Conservation (phyloP, 495 filamentous ascomycete species). For the Hapsidospora chrysogenum region DNA sequence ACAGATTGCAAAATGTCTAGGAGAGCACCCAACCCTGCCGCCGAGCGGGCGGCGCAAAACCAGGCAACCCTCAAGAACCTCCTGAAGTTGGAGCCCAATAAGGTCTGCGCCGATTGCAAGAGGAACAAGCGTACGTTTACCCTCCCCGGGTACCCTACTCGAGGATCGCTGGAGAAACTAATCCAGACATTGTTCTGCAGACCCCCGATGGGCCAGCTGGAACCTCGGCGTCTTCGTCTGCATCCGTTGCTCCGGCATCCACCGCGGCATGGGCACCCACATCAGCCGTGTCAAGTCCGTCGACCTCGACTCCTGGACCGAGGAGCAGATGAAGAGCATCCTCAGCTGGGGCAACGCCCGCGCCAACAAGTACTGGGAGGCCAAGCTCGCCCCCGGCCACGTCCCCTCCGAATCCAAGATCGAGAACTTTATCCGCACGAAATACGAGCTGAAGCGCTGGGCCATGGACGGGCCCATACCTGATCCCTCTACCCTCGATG, state of each 20-base stretch:
- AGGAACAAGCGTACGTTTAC: slow-evolving; percentile 74
- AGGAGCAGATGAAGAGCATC: slow-evolving; percentile 88
- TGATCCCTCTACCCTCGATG: slow-evolving; percentile 72
- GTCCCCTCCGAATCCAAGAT: slow-evolving; percentile 98
- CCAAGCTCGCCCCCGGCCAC: slow-evolving; percentile 79
- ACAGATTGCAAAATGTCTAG: slow-evolving; percentile 86
- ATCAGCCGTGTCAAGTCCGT: slow-evolving; percentile 97
- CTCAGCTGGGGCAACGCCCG: slow-evolving; percentile 86
- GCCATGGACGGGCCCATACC: slow-evolving; percentile 93
- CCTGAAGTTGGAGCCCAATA: slow-evolving; percentile 84
- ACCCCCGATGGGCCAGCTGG: slow-evolving; percentile 98
- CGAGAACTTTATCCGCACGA: slow-evolving; percentile 97
- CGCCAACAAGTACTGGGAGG: slow-evolving; percentile 98
- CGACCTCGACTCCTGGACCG: slow-evolving; percentile 94
- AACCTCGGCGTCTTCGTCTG: slow-evolving; percentile 92
- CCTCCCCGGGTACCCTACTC: background rate
- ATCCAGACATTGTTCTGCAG: slow-evolving; percentile 20
- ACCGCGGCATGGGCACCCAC: slow-evolving; percentile 96
- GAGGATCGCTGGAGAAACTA: background rate
- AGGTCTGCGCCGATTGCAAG: slow-evolving; percentile 96
- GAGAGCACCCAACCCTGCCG: slow-evolving; percentile 56
- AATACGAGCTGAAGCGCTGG: slow-evolving; percentile 97
- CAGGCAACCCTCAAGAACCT: slow-evolving; percentile 79
- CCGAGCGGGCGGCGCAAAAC: slow-evolving; percentile 78
- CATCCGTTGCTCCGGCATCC: slow-evolving; percentile 95